Percentiles rank a stretch among this genome's conserved stretches.
Conservation (phyloP, 2,329 filamentous ascomycete species). For the Capronia epimyces region DNA sequence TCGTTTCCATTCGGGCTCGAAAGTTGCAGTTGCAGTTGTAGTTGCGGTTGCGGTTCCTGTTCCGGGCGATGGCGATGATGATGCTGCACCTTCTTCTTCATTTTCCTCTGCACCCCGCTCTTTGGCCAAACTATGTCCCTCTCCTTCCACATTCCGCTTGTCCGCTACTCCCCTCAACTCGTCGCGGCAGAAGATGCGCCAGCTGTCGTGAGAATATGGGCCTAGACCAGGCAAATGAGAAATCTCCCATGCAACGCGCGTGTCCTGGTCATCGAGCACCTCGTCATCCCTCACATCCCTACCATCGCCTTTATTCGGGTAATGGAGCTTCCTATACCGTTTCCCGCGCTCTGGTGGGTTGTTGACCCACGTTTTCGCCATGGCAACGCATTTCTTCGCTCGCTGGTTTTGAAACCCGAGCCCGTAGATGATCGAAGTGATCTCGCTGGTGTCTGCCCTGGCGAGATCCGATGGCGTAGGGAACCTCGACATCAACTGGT, state of each 20-base stretch:
- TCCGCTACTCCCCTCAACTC: slow-evolving; percentile 56
- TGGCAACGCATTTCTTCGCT: slow-evolving; percentile 60
- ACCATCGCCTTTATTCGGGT: slow-evolving; percentile 48
- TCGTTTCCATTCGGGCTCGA: slow-evolving; percentile 86
- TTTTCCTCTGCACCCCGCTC: slow-evolving; percentile 33
- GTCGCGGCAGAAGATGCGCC: slow-evolving; percentile 90
- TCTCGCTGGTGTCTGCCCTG: slow-evolving; percentile 49
- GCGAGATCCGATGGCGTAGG: slow-evolving; percentile 62
- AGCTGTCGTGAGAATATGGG: slow-evolving; percentile 79
- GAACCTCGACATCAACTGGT: slow-evolving; percentile 61
- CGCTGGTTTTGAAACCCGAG: slow-evolving; percentile 67
- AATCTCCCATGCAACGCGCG: slow-evolving; percentile 68
- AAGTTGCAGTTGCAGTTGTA: slow-evolving; percentile 36
- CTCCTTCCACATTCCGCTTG: background rate
- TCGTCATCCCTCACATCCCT: slow-evolving; percentile 46
- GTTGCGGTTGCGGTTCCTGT: background rate
- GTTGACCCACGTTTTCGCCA: slow-evolving; percentile 64
- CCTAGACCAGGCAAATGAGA: slow-evolving; percentile 74
- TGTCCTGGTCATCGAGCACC: slow-evolving; percentile 45
- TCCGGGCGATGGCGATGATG: background rate
- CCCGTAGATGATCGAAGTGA: slow-evolving; percentile 60
- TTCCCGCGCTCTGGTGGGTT: slow-evolving; percentile 56
- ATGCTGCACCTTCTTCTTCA: background rate
- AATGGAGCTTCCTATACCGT: slow-evolving; percentile 54
- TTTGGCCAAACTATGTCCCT: too few species aligned